Conservation (phyloP, 257 asterid species). For the Linderniella brevidens region DNA sequence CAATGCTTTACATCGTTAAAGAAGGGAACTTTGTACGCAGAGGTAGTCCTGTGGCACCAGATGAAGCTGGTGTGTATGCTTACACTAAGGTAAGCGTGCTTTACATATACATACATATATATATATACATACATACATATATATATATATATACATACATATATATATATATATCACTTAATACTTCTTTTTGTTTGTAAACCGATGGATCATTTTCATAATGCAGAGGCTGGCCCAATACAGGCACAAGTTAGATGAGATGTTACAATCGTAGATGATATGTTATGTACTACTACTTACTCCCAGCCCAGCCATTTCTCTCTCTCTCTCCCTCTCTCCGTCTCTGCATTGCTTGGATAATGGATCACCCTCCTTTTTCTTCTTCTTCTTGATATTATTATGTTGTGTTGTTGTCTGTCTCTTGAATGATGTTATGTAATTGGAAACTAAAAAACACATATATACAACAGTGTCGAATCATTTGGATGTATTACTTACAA, state of each 20-base stretch:
- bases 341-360: no score
- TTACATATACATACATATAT: background rate
- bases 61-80: constrained; percentile 86
- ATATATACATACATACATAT: constrained; percentile 1
- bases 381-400: no score
- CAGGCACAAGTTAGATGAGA: constrained; percentile 77
- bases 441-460: no score
- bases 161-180: no score
- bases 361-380: no score
- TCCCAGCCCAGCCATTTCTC: no score
- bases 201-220: background rate
- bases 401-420: no score
- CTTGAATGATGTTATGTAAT: no score
- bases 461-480: no score
- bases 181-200: background rate
- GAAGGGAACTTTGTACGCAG: constrained; percentile 76
- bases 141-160: background rate
- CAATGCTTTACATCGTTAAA: constrained; percentile 91
- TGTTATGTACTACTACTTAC: no score
- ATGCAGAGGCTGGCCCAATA: constrained; percentile 78
- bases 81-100: constrained; percentile 67
- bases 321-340: no score
- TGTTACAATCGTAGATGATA: constrained; percentile 32
- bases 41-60: constrained; percentile 92
- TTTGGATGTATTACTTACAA: no score